These are phyloP conservation scores for Cercospora zeina DNA, from an alignment of 2,329 filamentous ascomycete genomes.

Conservation along the genomic window DNA sequence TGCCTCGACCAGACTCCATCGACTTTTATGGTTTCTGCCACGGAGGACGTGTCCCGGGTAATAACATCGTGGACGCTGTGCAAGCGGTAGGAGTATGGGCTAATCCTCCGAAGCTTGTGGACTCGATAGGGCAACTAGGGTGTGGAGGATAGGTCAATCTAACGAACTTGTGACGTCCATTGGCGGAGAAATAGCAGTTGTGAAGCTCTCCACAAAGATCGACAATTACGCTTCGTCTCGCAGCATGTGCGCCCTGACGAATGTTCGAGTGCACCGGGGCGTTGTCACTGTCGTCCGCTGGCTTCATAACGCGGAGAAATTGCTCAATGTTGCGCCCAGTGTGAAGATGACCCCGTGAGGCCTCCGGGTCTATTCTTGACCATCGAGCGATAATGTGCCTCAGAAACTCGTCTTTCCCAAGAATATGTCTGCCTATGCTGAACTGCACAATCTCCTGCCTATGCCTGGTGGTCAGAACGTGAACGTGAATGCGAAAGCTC, in stretches of 20 bases:
- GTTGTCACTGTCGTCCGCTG: not conserved
- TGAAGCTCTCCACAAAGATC: slow-evolving; percentile 12
- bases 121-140: not conserved
- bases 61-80: not conserved
- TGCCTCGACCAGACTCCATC: not conserved
- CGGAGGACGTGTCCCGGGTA: not conserved
- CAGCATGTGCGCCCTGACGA: not conserved
- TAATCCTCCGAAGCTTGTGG: not conserved
- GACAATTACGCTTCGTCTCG: not conserved
- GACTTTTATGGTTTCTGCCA: not conserved
- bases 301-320: not conserved
- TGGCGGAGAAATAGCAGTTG: slow-evolving; percentile 5
- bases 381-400: too few species aligned
- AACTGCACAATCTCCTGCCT: too few species aligned
- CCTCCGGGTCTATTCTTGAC: too few species aligned
- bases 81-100: not conserved
- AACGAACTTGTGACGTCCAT: not conserved
- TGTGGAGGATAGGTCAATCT: not conserved
- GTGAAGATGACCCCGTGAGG: too few species aligned
- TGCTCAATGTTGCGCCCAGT: not conserved
- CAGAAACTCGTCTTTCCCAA: too few species aligned
- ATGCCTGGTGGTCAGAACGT: not conserved
- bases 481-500: not conserved
- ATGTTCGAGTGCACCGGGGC: not conserved
- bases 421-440: too few species aligned